These are phyloP conservation scores for Penicillium sp. DNA, from an alignment of 2,329 filamentous ascomycete genomes.

Conservation along the genomic window DNA sequence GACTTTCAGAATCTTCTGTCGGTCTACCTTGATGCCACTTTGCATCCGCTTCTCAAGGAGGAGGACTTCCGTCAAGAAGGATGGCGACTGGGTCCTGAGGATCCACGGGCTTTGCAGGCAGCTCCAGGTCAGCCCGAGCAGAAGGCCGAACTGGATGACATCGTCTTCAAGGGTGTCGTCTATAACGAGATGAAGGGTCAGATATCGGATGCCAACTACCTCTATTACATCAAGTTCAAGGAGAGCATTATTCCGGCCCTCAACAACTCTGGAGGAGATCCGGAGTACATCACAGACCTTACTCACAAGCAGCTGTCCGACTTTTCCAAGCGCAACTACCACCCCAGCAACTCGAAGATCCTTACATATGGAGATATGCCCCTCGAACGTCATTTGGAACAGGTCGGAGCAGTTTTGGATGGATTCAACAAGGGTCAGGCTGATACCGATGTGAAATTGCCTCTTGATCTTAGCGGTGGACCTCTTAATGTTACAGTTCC, in stretches of 20 bases:
- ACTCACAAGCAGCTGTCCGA: constrained; percentile 83
- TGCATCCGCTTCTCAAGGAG: constrained; percentile 82
- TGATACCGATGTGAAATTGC: constrained; percentile 69
- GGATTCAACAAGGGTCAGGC: constrained; percentile 66
- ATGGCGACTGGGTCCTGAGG: constrained; percentile 92
- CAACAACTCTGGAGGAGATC: constrained; percentile 95
- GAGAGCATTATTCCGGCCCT: constrained; percentile 91
- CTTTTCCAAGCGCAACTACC: constrained; percentile 91
- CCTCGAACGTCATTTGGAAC: constrained; percentile 70
- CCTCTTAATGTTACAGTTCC: constrained; percentile 65
- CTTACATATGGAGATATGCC: constrained; percentile 95
- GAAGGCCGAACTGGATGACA: constrained; percentile 57
- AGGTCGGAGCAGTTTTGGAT: constrained; percentile 69
- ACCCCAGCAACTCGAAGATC: constrained; percentile 94
- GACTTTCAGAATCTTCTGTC: constrained; percentile 96
- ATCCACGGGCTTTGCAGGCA: constrained; percentile 59
- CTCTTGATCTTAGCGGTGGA: constrained; percentile 64
- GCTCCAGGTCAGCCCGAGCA: constrained; percentile 47
- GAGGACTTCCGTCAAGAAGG: constrained; percentile 95
- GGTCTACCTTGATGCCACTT: constrained; percentile 90
- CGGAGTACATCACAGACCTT: constrained; percentile 90
- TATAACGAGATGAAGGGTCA: constrained; percentile 99
- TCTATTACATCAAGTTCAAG: constrained; percentile 93
- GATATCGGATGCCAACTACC: constrained; percentile 93
- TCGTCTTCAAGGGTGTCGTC: constrained; percentile 92